Evolutionary conservation across 192 early-diverging fungal species (phyloP), one percentile per base, ranked within the genome.

Genomic region (Coemansia sp.): DNA sequence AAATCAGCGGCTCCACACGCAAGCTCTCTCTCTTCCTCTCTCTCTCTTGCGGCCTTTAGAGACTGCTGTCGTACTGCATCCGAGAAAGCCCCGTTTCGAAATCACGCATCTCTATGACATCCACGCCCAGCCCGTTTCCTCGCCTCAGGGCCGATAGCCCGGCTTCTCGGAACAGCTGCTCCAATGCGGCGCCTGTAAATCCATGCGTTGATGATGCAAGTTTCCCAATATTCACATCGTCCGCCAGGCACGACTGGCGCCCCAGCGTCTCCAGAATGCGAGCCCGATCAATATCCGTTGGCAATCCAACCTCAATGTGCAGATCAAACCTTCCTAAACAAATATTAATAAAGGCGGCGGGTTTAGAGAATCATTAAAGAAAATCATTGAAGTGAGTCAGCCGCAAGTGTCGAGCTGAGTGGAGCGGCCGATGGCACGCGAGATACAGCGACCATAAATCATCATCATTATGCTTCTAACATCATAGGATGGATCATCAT

Each of bases 241-340:
- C 45, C 0, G 81, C 75, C 0, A 95, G 63, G 12, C 86, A 82
- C 65, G 94, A 86, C 4, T 76, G 77, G 17, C 73, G 53, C 0
- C 88, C 89, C 45, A 94, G 77, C 7, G 86, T 69, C 12, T 87
- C 42, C 40, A 96, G 84, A 40, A 99, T 98, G 19, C 89, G 77
- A 7, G 32, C 20, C 48, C 96, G 85, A 67, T 93, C 89, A 22
- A 79, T 40, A 13, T 70, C 46, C 0, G 71, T 69, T 8, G 91
- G 91, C 48, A 88, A 73, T n/a, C 75, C 73, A 2, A 93, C 63
- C 57, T 95, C 90, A 13, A 99, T 66, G 16, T 97, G 76, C 54
- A 91, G 87, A 74, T 99, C 97, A 70, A 99, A 88, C 40, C 97
- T 81, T 5, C 96, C 94, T 74, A 86, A 7, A 8, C 40, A 56